Evolutionary conservation across 352 stramenopile species (phyloP).

Genomic region (Phytophthora rubi): DNA sequence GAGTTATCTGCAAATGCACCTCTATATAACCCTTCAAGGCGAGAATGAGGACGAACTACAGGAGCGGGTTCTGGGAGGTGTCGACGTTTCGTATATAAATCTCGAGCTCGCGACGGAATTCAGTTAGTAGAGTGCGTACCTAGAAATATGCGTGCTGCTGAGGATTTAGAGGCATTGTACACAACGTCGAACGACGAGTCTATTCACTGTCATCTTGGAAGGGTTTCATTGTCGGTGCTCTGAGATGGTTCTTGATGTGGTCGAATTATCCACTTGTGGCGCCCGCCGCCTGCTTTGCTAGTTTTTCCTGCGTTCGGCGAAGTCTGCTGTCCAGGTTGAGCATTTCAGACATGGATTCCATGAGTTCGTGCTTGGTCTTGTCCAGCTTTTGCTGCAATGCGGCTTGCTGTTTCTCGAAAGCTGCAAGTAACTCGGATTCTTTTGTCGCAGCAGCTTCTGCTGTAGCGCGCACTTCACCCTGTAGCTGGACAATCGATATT

Average conservation of each 20-base stretch:
- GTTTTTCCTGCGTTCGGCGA: slow-evolving; percentile 76
- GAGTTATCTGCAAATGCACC: slow-evolving; percentile 75
- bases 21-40: slow-evolving; percentile 85
- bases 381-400: slow-evolving; percentile 67
- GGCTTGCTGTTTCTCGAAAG: slow-evolving; percentile 53
- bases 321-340: slow-evolving; percentile 67
- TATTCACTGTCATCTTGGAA: neutral
- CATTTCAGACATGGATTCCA: slow-evolving; percentile 73
- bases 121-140: slow-evolving; percentile 20
- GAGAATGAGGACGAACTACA: slow-evolving; percentile 73
- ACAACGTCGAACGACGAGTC: neutral
- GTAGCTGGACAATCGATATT: slow-evolving; percentile 40
- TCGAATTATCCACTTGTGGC: slow-evolving; percentile 9
- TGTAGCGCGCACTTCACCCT: slow-evolving; percentile 24
- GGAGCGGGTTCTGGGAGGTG: slow-evolving; percentile 67
- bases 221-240: neutral
- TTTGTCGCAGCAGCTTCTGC: slow-evolving; percentile 33
- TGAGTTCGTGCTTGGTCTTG: slow-evolving; percentile 79
- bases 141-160: slow-evolving; percentile 14
- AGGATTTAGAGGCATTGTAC: slow-evolving; percentile 25
- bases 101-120: slow-evolving; percentile 54
- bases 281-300: slow-evolving; percentile 45
- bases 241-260: neutral
- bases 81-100: slow-evolving; percentile 71
- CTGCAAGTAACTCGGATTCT: slow-evolving; percentile 49